A percentile compares a stretch with the other conserved stretches of the same genome.
Conservation (phyloP, 305 asterid species). For the Solanum hybrid region DNA sequence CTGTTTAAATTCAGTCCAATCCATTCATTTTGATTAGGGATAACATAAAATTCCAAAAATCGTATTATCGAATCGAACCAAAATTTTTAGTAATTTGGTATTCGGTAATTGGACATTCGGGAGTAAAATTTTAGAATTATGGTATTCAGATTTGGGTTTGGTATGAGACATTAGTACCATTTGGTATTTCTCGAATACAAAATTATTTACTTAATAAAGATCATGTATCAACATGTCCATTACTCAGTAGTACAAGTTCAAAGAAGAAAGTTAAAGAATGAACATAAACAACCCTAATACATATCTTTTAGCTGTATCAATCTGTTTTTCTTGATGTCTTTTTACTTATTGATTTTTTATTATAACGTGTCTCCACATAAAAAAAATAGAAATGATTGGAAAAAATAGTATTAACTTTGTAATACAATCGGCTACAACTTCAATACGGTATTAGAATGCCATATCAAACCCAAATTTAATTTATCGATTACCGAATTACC, state of each 20-base stretch:
- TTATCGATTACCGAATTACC: neutral
- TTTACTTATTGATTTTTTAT: neutral
- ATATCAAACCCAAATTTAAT: neutral
- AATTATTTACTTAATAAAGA: neutral
- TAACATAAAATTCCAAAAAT: no score
- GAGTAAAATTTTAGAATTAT: neutral
- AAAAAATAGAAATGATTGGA: neutral
- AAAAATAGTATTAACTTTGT: neutral
- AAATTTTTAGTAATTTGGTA: no score
- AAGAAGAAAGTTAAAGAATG: neutral
- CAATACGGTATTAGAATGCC: neutral
- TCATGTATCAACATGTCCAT: neutral
- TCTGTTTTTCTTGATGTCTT: no score
- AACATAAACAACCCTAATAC: neutral
- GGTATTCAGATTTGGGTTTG: neutral
- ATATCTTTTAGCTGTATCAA: neutral
- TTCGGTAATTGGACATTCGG: neutral
- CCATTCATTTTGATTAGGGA: neutral
- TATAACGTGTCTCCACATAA: neutral
- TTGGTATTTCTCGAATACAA: neutral
- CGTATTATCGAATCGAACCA: fast-evolving
- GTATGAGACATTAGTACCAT: neutral
- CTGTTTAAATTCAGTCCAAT: neutral
- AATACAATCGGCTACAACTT: neutral
- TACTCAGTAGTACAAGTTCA: neutral